Evolutionary conservation across 192 early-diverging fungal genomes (phyloP), one percentile per base, ranked within the genome.

Genomic region (Chytriomyces sp.): DNA sequence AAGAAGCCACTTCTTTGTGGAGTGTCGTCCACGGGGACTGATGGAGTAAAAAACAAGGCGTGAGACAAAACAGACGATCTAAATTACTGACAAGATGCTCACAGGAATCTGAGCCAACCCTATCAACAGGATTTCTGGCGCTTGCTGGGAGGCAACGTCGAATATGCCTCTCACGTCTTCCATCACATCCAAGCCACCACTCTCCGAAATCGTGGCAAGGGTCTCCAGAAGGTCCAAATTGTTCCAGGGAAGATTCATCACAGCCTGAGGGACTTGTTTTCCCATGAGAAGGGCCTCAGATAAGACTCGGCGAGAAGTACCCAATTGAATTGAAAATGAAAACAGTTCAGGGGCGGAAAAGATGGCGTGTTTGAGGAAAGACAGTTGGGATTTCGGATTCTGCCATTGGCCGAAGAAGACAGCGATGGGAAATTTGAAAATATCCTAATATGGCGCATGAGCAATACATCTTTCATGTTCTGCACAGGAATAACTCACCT

Each of bases 331-430:
- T n/a, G 76, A 16, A 18, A 90, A 67, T 64, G 85, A 89, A 48
- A 95, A 84, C 4, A 91, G 76, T 23, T 91, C 90, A 8, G 86
- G 79, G 3, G 91, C 81, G 13, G 84, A 81, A 50, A 84, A 80
- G 23, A 91, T 84, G 1, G 91, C 83, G 64, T 90, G 86, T 65
- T 83, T 88, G 57, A 95, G 77, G 45, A 92, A 84, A 26, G 88
- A 91, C 18, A 95, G 79, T 78, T 95, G 93, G 9, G 87, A 91
- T 11, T 84, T 87, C 8, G 83, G 69, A 76, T 94, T 92, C 23
- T 82, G 86, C 94, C 94, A 95, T 74, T 82, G 82, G 43, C 90
- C 91, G 84, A 92, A 91, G 76, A 94, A 89, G 1, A 81, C 82
- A n/a, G 86, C 75, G 24, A 90, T 81, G 20, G 94, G 94, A 69